A percentile compares a stretch with the other conserved stretches of the same genome.
Evolutionary conservation across 2,329 filamentous ascomycete species (phyloP).

Genomic region (Ophiostoma australiae): DNA sequence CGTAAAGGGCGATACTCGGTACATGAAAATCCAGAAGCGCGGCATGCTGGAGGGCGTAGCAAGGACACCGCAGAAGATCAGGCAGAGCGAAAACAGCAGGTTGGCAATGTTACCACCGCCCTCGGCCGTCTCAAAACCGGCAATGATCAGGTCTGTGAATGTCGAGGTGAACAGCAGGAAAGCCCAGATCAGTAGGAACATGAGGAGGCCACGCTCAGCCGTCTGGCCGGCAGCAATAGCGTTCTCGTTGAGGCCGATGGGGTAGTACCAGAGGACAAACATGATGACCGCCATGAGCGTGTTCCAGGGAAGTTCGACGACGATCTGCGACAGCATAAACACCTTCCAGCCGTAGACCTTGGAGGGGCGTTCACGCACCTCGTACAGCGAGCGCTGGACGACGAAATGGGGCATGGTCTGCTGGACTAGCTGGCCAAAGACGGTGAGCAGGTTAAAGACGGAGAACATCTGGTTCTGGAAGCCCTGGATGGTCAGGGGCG

Average conservation of each 20-base stretch:
- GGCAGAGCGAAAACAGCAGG: constrained; percentile 53
- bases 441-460: constrained; percentile 76
- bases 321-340: constrained; percentile 76
- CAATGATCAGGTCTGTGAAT: constrained; percentile 70
- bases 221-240: constrained; percentile 57
- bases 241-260: constrained; percentile 70
- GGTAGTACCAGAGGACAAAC: constrained; percentile 74
- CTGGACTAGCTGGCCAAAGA: constrained; percentile 74
- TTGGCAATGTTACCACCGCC: constrained; percentile 61
- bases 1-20: constrained; percentile 74
- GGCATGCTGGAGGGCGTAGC: constrained; percentile 55
- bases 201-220: constrained; percentile 65
- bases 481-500: constrained; percentile 67
- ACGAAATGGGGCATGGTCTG: constrained; percentile 86
- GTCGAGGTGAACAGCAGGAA: constrained; percentile 68
- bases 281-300: constrained; percentile 64
- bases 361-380: constrained; percentile 76
- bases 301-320: constrained; percentile 84
- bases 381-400: constrained; percentile 73
- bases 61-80: constrained; percentile 60
- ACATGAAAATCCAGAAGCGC: constrained; percentile 78
- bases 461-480: constrained; percentile 83
- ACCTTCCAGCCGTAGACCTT: constrained; percentile 83
- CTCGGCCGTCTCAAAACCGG: constrained; percentile 62
- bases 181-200: constrained; percentile 76